Base-by-base conservation (phyloP, 495 filamentous ascomycete genomes). In the Penicillium argentinense region DNA sequence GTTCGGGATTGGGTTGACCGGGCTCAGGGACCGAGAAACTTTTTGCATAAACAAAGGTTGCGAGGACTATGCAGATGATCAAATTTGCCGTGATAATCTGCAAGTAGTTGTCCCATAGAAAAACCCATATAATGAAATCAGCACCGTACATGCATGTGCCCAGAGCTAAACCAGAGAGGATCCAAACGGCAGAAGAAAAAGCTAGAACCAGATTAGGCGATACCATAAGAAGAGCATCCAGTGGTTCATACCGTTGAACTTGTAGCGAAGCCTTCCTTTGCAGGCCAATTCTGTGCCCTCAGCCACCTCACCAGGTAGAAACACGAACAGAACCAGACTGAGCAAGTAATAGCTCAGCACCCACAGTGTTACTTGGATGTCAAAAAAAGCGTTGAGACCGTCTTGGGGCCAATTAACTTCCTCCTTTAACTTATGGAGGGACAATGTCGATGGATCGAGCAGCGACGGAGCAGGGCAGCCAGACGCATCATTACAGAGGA, bases 401-500 rank as follows among this genome's bases (percentile, higher is more conserved):
- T 78, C 54, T 29, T 69, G 60, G 3, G 82, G 81, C 86, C 87
- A 91, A 45, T 82, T 84, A 11, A 80, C 67, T 47, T 91, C 85
- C 27, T 69, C 34, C 61, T 86, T 87, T 46, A 91, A 63, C 45
- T 73, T 71, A 4, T 80, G 76, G 43, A 86, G 67, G 29, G 74
- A 80, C 13, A 91, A 68, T n/a, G 76, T 79, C 32, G 74, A 78
- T 19, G 88, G 87, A 33, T 76, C 73, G 24, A 92, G 75, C 17
- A 89, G 71, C 19, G 81, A 87, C 12, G 88, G 86, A 5, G 83
- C 79, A 5, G 90, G 91, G 50, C 91, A 95, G 39, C 91, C 90
- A 17, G 85, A 78, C 33, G 86, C 60, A 50, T 93, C 90, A 60
- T 91, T 95, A 75, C 90, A 93, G 47, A 84, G 63, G 60, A 95